Percentiles rank a stretch among this genome's conserved stretches.
phyloP scores from a whole-genome alignment of 371 early-diverging fungal species.

The Mortierella sp. region DNA sequence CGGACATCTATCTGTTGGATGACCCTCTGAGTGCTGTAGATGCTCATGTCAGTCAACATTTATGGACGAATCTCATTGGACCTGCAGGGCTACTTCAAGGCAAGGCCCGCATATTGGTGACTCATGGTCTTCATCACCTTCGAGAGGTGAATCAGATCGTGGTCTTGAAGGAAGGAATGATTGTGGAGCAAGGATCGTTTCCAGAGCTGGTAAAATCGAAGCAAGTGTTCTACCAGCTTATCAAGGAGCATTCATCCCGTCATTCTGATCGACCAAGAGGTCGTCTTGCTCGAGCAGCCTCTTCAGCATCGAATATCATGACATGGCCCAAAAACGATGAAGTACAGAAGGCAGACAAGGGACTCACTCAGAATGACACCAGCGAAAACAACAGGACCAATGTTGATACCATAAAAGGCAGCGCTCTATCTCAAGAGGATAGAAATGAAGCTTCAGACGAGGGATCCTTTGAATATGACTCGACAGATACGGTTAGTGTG shows the following conservation, averaged over 20 bases:
- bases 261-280: not conserved
- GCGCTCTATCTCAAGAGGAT: not conserved
- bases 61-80: constrained; percentile 86
- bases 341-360: not conserved
- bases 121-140: constrained; percentile 88
- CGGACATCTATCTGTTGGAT: constrained; percentile 66
- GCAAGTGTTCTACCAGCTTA: constrained; percentile 58
- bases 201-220: constrained; percentile 54
- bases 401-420: not conserved
- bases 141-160: constrained; percentile 64
- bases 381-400: not conserved
- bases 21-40: constrained; percentile 74
- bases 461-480: not conserved
- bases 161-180: constrained; percentile 62
- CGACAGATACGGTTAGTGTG: not conserved
- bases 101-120: constrained; percentile 90
- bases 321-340: not conserved
- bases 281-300: not conserved
- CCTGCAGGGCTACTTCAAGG: constrained; percentile 79
- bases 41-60: constrained; percentile 63
- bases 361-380: not conserved
- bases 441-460: not conserved
- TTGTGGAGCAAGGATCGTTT: constrained; percentile 63
- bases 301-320: not conserved
- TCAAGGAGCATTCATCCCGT: constrained; percentile 41